Base-by-base conservation (phyloP, 2,329 filamentous ascomycete species). In the Fusarium sp. region DNA sequence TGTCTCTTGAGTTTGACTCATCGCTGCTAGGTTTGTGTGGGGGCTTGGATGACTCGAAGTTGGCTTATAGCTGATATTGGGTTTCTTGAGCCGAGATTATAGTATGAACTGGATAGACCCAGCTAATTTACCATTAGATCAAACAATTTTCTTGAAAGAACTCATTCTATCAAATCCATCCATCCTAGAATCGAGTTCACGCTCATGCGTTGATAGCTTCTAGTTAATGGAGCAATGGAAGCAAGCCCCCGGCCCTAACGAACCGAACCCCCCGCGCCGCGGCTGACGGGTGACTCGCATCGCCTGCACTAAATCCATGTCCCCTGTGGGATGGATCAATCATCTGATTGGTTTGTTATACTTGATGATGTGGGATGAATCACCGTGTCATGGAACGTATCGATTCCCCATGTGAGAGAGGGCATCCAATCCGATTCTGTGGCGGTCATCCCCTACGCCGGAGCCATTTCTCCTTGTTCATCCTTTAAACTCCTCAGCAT, bases 201-300 rank as follows among this genome's bases (percentile, higher is more conserved):
- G 28, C 57, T 45, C 32, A n/a, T 34, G 11, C 35, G 36, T 47
- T 32, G 39, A 57, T 19, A 48, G 43, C 41, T 36, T 13, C 11
- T 13, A 32, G 11, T 32, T 34, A 24, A 53, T 42, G 49, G 45
- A 42, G 10, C 19, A 32, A 48, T 40, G 12, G 13, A 50, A 28
- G 26, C 35, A 19, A 19, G 19, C 19, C 19, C 47, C 53, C 39
- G 35, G 15, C 32, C 45, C 58, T 40, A 45, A 32, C 36, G 9
- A 19, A 36, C n/a, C n/a, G n/a, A n/a, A n/a, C 36, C 53, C 58
- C 58, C 39, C 53, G 39, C 48, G 47, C 43, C 45, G 63, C 41
- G 64, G 50, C 32, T 7, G 53, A 59, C 46, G 50, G 53, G 64
- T 91, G 69, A 92, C 79, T 84, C 63, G 83, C 88, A 64, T 89